These are phyloP conservation scores for Neurospora tetrasperma DNA, from an alignment of 495 filamentous ascomycete species.

Conservation along the genomic window DNA sequence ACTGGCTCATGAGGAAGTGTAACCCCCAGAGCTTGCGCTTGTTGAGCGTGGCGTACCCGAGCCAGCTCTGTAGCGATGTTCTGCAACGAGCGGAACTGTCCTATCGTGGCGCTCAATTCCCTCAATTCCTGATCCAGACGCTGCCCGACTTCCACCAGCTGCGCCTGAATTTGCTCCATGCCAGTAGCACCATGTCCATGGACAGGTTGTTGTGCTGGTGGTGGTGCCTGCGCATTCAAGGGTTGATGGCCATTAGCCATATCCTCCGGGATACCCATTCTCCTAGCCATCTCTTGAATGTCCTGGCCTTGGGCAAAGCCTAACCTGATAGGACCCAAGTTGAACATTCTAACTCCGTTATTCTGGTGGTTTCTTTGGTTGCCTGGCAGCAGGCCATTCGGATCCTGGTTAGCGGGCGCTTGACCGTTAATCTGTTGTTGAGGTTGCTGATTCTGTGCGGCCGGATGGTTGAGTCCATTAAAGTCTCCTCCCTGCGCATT, in stretches of 20 bases:
- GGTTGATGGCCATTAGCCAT: constrained; percentile 5
- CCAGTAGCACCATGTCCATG: constrained; percentile 1
- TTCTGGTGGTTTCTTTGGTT: constrained; percentile 21
- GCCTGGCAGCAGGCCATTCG: background rate
- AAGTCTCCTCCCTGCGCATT: constrained; percentile 24
- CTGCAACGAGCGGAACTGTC: constrained; percentile 35
- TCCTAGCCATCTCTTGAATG: constrained; percentile 36
- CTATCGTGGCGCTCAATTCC: constrained; percentile 48
- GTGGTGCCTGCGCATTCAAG: background rate
- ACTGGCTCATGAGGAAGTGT: constrained; percentile 10
- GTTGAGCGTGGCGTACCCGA: constrained; percentile 24
- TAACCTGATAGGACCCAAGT: constrained; percentile 49
- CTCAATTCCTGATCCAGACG: constrained; percentile 51
- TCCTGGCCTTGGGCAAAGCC: constrained; percentile 45
- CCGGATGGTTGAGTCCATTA: constrained; percentile 20
- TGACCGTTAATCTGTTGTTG: constrained; percentile 20
- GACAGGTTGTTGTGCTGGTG: constrained; percentile 4
- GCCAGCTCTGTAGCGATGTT: constrained; percentile 45
- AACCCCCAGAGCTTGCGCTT: constrained; percentile 7
- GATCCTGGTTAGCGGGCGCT: constrained; percentile 16
- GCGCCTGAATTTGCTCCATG: constrained; percentile 37
- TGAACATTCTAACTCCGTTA: constrained; percentile 41
- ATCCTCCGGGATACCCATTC: constrained; percentile 23
- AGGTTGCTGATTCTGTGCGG: constrained; percentile 20
- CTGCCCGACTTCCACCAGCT: constrained; percentile 54